A percentile compares a stretch with the other conserved stretches of the same genome.
These are phyloP conservation scores for Boletales sp. DNA, from an alignment of 768 basidiomycete species.

Conservation along the genomic window DNA sequence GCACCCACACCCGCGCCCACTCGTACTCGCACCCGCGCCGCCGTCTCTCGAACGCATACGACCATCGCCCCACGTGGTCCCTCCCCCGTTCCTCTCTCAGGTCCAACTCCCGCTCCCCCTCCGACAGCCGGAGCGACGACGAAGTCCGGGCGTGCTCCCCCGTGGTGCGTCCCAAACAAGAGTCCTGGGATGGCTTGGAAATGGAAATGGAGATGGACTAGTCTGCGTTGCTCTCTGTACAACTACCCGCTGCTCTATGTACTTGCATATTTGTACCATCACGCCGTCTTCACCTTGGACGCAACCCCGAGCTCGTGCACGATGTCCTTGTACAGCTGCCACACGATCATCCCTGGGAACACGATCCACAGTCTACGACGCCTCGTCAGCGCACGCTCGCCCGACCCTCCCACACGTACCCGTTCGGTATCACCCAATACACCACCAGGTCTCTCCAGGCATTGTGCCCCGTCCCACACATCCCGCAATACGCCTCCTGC, in stretches of 20 bases:
- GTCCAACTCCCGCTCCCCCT: slow-evolving; percentile 36
- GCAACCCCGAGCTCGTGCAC: slow-evolving; percentile 36
- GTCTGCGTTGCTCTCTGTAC: no score
- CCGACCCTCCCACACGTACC: slow-evolving; percentile 41
- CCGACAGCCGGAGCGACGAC: slow-evolving; percentile 37
- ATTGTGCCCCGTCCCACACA: slow-evolving; percentile 78
- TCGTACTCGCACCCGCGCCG: slow-evolving; percentile 2
- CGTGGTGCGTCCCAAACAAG: slow-evolving; percentile 1
- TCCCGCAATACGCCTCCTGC: slow-evolving; percentile 77
- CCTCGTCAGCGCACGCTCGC: slow-evolving; percentile 4
- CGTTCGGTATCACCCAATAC: slow-evolving; percentile 77
- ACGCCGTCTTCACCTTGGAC: slow-evolving; percentile 21
- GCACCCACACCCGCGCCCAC: slow-evolving; percentile 6
- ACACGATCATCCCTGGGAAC: slow-evolving; percentile 59
- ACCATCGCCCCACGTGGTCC: slow-evolving; percentile 37
- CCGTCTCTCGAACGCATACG: slow-evolving; percentile 13
- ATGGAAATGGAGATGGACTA: slow-evolving; percentile 48
- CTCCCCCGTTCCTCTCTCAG: slow-evolving; percentile 53
- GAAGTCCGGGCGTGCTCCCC: slow-evolving; percentile 6
- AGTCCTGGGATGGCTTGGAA: slow-evolving; percentile 39
- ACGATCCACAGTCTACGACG: slow-evolving; percentile 86
- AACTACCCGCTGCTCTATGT: no score
- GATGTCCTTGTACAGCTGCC: slow-evolving; percentile 63
- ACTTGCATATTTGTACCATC: slow-evolving; percentile 27
- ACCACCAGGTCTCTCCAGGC: slow-evolving; percentile 43